These are phyloP conservation scores for Solanum appendiculatum DNA, from an alignment of 257 asterid species.

Conservation along the genomic window DNA sequence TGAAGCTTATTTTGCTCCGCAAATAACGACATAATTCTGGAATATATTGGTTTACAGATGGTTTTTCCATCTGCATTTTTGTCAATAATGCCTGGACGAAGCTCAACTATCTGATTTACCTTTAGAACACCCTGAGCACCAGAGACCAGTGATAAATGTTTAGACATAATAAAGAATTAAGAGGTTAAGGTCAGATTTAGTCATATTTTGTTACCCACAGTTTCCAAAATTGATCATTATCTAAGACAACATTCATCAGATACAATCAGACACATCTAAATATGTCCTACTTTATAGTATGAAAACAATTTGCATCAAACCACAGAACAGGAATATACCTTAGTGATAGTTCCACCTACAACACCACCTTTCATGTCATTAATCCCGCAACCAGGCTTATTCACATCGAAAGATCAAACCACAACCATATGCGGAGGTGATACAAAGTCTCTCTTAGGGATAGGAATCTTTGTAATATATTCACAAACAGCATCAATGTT, in stretches of 20 bases:
- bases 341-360: constrained; percentile 92
- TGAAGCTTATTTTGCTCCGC: constrained; percentile 89
- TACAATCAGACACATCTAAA: too few relatives aligned
- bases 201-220: background rate
- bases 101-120: constrained; percentile 70
- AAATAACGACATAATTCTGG: constrained; percentile 71
- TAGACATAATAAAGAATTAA: background rate
- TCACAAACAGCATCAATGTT: constrained; percentile 85
- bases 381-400: constrained; percentile 92
- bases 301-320: background rate
- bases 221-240: background rate
- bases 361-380: constrained; percentile 93
- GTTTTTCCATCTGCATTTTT: constrained; percentile 74
- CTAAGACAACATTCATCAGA: background rate
- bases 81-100: constrained; percentile 31
- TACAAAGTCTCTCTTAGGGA: constrained; percentile 72
- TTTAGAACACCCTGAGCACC: constrained; percentile 71
- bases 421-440: constrained; percentile 92
- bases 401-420: constrained; percentile 86
- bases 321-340: constrained; percentile 28
- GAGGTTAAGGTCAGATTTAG: background rate
- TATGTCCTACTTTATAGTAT: too few relatives aligned
- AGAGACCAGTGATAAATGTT: background rate
- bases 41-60: constrained; percentile 86
- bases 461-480: constrained; percentile 78